Evolutionary conservation across 108 stramenopile genomes (phyloP).

Genomic region (Ochromonas danica): DNA sequence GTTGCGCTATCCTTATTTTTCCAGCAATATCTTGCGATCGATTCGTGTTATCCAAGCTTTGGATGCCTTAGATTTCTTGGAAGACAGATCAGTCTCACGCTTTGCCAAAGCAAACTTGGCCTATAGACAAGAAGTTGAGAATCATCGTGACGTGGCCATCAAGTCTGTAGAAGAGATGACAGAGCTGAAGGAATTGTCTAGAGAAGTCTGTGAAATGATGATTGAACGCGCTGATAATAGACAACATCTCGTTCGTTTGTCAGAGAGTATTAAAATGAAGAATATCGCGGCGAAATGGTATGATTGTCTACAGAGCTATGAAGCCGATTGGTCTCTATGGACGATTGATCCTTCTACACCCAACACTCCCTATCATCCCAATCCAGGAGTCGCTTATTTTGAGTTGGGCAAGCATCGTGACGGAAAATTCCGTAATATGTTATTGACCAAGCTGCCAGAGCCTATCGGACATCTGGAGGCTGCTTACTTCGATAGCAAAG

Average conservation of each 20-base stretch:
- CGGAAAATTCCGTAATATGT: background rate
- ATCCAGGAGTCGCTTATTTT: background rate
- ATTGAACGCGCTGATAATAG: background rate
- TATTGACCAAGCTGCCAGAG: background rate
- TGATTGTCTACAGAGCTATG: background rate
- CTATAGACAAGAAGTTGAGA: background rate
- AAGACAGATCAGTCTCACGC: background rate
- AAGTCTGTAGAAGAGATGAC: background rate
- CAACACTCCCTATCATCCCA: background rate
- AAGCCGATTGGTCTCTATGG: conserved; percentile 22
- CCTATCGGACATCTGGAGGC: background rate
- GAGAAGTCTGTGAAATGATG: background rate
- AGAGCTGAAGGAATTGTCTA: background rate
- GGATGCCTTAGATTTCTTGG: background rate
- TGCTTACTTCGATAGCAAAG: conserved; percentile 26
- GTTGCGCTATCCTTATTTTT: background rate
- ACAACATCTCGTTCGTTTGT: background rate
- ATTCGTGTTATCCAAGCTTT: background rate
- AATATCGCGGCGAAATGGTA: background rate
- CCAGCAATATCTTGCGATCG: background rate
- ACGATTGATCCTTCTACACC: background rate
- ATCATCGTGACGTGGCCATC: conserved; percentile 5
- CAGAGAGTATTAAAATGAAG: background rate
- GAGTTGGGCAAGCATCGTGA: background rate
- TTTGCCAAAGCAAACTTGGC: background rate